Conservation (phyloP, 129 eudicot species). For the Escallonia rubra region DNA sequence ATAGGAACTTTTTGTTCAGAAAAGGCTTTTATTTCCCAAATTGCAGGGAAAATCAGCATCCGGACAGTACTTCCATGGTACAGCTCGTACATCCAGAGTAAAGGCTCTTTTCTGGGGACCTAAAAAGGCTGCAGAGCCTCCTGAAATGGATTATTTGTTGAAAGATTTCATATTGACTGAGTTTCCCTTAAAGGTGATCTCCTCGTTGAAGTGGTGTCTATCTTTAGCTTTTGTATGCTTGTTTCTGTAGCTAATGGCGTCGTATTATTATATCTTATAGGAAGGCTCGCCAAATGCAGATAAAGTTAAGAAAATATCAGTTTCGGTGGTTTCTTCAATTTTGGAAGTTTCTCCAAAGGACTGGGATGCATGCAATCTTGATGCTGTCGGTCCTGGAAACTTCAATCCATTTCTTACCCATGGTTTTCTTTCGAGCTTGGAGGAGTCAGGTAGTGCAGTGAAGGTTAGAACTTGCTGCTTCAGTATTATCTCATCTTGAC, state of each 20-base stretch:
- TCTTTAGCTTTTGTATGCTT: background rate
- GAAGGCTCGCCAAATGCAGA: slow-evolving; percentile 24
- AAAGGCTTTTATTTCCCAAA: background rate
- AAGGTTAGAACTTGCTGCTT: slow-evolving; percentile 47
- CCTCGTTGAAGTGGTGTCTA: background rate
- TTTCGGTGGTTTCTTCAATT: slow-evolving; percentile 80
- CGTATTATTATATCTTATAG: slow-evolving; percentile 2
- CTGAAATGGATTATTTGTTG: slow-evolving; percentile 46
- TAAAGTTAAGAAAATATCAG: slow-evolving; percentile 44
- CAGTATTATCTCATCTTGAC: background rate
- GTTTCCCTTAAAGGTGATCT: slow-evolving; percentile 49
- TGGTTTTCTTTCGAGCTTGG: slow-evolving; percentile 93
- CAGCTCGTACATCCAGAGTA: slow-evolving; percentile 28
- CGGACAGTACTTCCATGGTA: slow-evolving; percentile 22
- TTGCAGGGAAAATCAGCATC: slow-evolving; percentile 40
- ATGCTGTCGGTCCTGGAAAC: slow-evolving; percentile 65
- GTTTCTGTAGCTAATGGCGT: background rate
- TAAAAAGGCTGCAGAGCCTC: slow-evolving; percentile 52
- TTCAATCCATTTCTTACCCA: slow-evolving; percentile 83
- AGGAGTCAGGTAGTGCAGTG: slow-evolving; percentile 77
- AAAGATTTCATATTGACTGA: slow-evolving; percentile 51
- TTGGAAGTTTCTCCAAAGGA: slow-evolving; percentile 64
- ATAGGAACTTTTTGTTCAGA: background rate
- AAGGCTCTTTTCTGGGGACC: slow-evolving; percentile 81
- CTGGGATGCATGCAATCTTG: slow-evolving; percentile 90